phyloP scores from a whole-genome alignment of 306 rosid genomes.

The Acacia acuminata region DNA sequence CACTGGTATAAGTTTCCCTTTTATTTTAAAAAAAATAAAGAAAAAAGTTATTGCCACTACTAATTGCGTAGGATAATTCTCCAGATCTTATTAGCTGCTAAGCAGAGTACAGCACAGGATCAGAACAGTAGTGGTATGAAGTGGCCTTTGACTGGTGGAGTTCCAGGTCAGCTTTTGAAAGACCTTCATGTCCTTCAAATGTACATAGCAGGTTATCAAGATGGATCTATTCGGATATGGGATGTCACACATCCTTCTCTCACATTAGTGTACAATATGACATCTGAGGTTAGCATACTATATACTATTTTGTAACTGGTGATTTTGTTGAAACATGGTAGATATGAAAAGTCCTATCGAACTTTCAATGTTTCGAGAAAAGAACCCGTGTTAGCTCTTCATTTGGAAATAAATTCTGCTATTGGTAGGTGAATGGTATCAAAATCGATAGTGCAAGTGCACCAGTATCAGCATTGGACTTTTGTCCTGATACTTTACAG shows the following conservation, averaged over 20 bases:
- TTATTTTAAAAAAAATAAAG: not conserved
- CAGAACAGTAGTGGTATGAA: slow-evolving; percentile 34
- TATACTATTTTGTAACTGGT: slow-evolving; percentile 11
- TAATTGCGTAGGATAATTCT: slow-evolving; percentile 34
- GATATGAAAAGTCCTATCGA: slow-evolving; percentile 7
- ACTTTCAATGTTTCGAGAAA: slow-evolving; percentile 16
- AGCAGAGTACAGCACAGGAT: slow-evolving; percentile 40
- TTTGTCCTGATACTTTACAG: slow-evolving; percentile 58
- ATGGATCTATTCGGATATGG: slow-evolving; percentile 86
- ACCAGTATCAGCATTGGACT: slow-evolving; percentile 69
- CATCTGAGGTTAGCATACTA: slow-evolving; percentile 58
- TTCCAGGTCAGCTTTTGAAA: slow-evolving; percentile 52
- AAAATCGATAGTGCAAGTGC: slow-evolving; percentile 43
- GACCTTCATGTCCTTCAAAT: slow-evolving; percentile 57
- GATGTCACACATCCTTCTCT: slow-evolving; percentile 78
- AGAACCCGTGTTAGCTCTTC: not conserved
- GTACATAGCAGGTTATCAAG: slow-evolving; percentile 82
- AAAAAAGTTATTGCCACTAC: not conserved
- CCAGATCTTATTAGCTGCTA: slow-evolving; percentile 57
- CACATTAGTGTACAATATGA: slow-evolving; percentile 52
- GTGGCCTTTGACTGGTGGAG: slow-evolving; percentile 90
- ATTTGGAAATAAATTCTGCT: slow-evolving; percentile 33
- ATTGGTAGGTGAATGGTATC: slow-evolving; percentile 58
- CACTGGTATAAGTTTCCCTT: not conserved
- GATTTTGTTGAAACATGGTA: slow-evolving; percentile 1